Evolutionary conservation across 371 early-diverging fungal species (phyloP), one percentile per base, ranked within the genome.

Genomic region (Gilbertella persicaria): DNA sequence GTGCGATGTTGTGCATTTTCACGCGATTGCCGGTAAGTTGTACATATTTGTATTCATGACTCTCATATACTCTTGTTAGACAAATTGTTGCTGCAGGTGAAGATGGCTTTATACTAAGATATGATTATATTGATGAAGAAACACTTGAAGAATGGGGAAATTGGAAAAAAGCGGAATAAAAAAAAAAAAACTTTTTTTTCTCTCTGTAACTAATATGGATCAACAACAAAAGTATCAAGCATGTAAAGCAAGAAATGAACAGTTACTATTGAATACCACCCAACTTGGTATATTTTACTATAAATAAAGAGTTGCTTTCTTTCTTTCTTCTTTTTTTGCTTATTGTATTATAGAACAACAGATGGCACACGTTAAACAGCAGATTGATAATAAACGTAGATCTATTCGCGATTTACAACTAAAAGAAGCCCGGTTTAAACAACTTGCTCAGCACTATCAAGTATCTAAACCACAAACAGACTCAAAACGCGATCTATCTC

Each of bases 81-180:
- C 85, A 87, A 49, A 75, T 94, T 19, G 52, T 91, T 5, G 85
- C 84, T 56, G 88, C 79, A 23, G 88, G 91, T 21, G 92, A 91
- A 46, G 91, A 89, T 41, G 86, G 89, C 0, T 88, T 89, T 58
- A 80, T 94, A 26, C 89, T 92, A 90, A 72, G 94, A 55, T 92
- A 88, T 61, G 92, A 90, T 60, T 89, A 89, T 61, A 80, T 91
- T 38, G 85, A 86, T 45, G 84, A 87, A 53, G 86, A 83, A 30
- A 85, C 80, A 4, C 58, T 90, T 37, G 71, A 79, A 17, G 86
- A 87, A 53, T 93, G 93, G 92, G 85, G 75, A 10, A 70, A 67
- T 19, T 79, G 80, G 78, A 68, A 48, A 23, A 75, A 71, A 24
- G 25, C 37, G 3, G 50, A 50, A 26, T 63, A 40, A 45, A 28